These are phyloP conservation scores for Penicillium bialowiezense DNA, from an alignment of 495 filamentous ascomycete genomes.

Conservation along the genomic window DNA sequence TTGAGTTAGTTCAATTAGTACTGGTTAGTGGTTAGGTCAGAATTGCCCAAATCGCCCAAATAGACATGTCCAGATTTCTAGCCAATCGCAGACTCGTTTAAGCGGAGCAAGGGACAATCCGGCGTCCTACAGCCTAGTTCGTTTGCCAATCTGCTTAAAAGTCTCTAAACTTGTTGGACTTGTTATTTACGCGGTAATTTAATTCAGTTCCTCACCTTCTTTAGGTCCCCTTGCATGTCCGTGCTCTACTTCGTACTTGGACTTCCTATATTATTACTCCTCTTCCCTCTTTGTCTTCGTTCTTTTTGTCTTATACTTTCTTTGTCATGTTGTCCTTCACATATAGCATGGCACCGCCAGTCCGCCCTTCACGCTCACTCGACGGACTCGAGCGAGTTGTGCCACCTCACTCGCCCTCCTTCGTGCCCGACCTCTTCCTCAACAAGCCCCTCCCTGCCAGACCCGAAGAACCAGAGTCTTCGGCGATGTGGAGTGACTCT, in stretches of 20 bases:
- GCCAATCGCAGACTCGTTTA: constrained; percentile 1
- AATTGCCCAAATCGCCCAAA: neutral
- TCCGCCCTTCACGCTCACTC: constrained; percentile 38
- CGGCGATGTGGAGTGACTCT: constrained; percentile 32
- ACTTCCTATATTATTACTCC: neutral
- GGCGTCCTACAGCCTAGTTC: constrained; percentile 3
- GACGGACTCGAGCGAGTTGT: constrained; percentile 44
- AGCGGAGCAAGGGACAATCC: constrained; percentile 7
- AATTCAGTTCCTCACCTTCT: too few relatives aligned
- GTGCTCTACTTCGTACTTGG: neutral
- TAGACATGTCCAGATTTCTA: too few relatives aligned
- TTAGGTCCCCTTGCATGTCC: neutral
- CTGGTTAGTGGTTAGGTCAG: neutral
- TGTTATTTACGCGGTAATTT: too few relatives aligned
- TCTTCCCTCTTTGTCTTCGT: neutral
- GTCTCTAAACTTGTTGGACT: too few relatives aligned
- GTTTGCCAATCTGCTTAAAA: too few relatives aligned
- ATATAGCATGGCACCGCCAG: constrained; percentile 30
- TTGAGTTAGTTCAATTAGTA: too few relatives aligned
- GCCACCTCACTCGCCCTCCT: constrained; percentile 23
- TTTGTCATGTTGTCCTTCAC: constrained; percentile 24
- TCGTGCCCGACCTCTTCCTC: constrained; percentile 25
- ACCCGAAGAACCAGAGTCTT: constrained; percentile 24
- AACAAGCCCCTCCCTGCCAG: constrained; percentile 40
- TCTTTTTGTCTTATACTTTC: neutral